A percentile compares a stretch with the other conserved stretches of the same genome.
phyloP scores from a whole-genome alignment of 1,284 basidiomycete species.

The Sporisorium reilianum region DNA sequence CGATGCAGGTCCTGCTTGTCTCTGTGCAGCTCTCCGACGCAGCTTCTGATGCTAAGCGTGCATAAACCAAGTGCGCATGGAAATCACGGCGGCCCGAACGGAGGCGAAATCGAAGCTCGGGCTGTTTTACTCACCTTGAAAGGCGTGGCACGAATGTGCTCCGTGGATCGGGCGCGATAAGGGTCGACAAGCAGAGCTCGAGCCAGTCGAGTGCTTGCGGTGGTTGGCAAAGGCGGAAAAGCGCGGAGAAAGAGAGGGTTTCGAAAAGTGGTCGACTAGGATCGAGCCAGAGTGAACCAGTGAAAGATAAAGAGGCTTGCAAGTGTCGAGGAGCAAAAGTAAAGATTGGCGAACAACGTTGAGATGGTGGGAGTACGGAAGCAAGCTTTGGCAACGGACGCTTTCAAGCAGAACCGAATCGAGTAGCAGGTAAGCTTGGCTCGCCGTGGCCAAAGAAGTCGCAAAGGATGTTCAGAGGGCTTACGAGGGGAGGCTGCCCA shows the following conservation, averaged over 20 bases:
- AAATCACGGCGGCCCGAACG: not conserved
- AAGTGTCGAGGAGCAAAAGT: conserved; percentile 28
- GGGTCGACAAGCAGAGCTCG: conserved; percentile 18
- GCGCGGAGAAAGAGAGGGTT: conserved; percentile 22
- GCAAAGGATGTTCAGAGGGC: not conserved
- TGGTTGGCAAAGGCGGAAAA: not conserved
- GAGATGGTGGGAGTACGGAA: conserved; percentile 38
- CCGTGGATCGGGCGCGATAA: not conserved
- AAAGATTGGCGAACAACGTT: conserved; percentile 42
- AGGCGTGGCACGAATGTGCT: not conserved
- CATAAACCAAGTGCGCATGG: not conserved
- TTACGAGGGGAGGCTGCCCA: not conserved
- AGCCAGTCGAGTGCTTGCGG: conserved; percentile 33
- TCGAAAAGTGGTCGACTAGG: conserved; percentile 20
- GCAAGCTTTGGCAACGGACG: conserved; percentile 4
- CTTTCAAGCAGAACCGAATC: conserved; percentile 6
- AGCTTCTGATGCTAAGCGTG: not conserved
- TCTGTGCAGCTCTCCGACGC: not conserved
- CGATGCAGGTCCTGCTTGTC: conserved; percentile 9
- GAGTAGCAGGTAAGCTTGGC: not conserved
- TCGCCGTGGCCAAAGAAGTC: not conserved
- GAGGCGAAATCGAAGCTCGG: not conserved
- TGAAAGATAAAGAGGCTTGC: conserved; percentile 37
- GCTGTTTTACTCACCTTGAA: conserved; percentile 14
- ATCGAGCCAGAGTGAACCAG: conserved; percentile 20